A percentile compares a stretch with the other conserved stretches of the same genome.
Evolutionary conservation across 179 eudicot genomes (phyloP).

Genomic region (Spinacia oleracea): DNA sequence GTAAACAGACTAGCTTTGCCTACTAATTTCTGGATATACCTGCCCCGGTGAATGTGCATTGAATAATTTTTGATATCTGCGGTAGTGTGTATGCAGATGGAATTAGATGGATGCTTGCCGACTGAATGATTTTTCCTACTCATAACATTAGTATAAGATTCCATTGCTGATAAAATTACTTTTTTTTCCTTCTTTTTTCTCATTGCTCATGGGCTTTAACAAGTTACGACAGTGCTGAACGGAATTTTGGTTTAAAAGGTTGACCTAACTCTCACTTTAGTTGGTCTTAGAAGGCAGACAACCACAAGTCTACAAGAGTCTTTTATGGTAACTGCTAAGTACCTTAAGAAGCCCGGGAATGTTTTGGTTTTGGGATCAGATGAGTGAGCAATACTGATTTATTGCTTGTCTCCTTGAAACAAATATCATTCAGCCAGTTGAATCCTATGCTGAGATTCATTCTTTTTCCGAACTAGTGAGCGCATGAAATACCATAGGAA

Average conservation of each 20-base stretch:
- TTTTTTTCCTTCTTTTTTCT: background rate
- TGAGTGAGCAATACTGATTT: background rate
- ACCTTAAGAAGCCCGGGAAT: background rate
- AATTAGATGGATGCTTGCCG: conserved; percentile 5
- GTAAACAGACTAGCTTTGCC: conserved; percentile 32
- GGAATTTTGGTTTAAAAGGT: background rate
- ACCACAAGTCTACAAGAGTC: background rate
- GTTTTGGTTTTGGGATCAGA: background rate
- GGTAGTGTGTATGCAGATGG: conserved; percentile 11
- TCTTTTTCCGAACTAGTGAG: background rate
- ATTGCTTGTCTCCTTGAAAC: background rate
- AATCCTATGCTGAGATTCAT: conserved; percentile 7
- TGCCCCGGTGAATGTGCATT: background rate
- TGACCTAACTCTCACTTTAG: conserved; percentile 1
- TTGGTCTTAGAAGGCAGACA: background rate
- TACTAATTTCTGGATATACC: background rate
- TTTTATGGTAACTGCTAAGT: background rate
- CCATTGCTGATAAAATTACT: background rate
- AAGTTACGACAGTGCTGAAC: background rate
- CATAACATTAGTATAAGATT: background rate
- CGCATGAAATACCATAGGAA: background rate
- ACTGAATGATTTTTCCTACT: background rate
- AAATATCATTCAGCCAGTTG: background rate
- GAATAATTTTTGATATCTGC: background rate
- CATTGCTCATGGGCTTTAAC: background rate